Evolutionary conservation across 192 early-diverging fungal genomes (phyloP).

Genomic region (Gryganskiella cystojenkinii): DNA sequence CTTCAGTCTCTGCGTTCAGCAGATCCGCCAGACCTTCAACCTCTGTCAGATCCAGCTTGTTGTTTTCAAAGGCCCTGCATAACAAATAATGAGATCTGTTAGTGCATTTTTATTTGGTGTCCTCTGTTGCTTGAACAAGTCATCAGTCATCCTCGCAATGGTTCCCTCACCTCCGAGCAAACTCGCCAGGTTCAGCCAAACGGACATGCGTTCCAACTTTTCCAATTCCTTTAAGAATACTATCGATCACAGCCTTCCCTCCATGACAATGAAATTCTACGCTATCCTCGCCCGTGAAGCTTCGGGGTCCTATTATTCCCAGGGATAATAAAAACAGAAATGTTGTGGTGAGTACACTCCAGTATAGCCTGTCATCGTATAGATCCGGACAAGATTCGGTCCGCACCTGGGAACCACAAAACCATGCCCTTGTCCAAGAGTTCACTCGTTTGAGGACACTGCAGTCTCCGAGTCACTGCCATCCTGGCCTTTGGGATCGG

Average conservation of each 20-base stretch:
- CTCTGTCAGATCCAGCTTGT: slow-evolving; percentile 77
- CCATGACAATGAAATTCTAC: slow-evolving; percentile 83
- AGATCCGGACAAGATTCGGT: not conserved
- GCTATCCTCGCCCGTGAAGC: slow-evolving; percentile 82
- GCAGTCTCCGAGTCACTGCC: slow-evolving; percentile 56
- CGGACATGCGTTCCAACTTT: slow-evolving; percentile 56
- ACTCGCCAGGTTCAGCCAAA: slow-evolving; percentile 81
- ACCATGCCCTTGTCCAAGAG: slow-evolving; percentile 70
- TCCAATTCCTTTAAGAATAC: slow-evolving; percentile 65
- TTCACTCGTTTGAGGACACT: slow-evolving; percentile 53
- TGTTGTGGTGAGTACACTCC: not conserved
- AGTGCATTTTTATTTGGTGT: no score
- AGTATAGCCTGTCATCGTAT: not conserved
- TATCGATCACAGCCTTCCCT: slow-evolving; percentile 72
- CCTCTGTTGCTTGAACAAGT: no score
- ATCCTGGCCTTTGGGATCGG: slow-evolving; percentile 54
- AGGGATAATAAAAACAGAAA: no score
- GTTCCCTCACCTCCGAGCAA: slow-evolving; percentile 75
- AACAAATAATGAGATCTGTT: no score
- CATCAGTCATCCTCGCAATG: no score
- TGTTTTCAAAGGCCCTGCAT: slow-evolving; percentile 75
- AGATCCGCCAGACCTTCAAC: slow-evolving; percentile 80
- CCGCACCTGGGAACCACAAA: slow-evolving; percentile 66
- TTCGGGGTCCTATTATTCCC: slow-evolving; percentile 69
- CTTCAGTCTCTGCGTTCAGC: slow-evolving; percentile 84